phyloP scores from a whole-genome alignment of 192 early-diverging fungal genomes.

The Powellomyces hirtus region DNA sequence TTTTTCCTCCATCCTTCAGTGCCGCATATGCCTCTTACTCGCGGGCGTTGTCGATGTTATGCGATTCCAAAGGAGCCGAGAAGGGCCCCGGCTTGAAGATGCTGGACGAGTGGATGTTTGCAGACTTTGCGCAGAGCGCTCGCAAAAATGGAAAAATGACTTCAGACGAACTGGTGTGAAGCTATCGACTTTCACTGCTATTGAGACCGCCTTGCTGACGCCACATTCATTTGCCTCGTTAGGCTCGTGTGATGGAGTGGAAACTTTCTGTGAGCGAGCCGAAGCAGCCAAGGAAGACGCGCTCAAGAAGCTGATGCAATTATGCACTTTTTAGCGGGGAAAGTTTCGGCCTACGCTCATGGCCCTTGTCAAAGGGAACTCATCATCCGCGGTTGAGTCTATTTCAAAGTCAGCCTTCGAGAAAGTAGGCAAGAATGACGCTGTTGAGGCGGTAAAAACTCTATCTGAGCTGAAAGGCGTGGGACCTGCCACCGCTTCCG shows the following conservation, averaged over 20 bases:
- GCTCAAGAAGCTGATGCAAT: too few species aligned
- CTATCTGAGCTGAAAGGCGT: slow-evolving; percentile 15
- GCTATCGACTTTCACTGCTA: too few species aligned
- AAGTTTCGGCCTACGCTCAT: slow-evolving; percentile 16
- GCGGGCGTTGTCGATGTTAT: background rate
- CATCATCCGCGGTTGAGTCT: background rate
- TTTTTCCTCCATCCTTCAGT: background rate
- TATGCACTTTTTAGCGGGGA: background rate
- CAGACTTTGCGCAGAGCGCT: background rate
- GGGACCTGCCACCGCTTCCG: slow-evolving; percentile 21
- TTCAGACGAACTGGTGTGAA: background rate
- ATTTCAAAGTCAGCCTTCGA: slow-evolving; percentile 1
- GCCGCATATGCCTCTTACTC: background rate
- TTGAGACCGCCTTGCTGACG: too few species aligned
- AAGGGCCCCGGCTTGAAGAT: slow-evolving; percentile 6
- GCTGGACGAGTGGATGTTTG: slow-evolving; percentile 18
- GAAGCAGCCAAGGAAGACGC: too few species aligned
- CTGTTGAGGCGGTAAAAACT: slow-evolving; percentile 4
- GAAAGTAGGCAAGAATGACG: background rate
- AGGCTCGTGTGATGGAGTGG: slow-evolving; percentile 14
- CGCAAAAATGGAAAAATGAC: background rate
- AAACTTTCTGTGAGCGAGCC: slow-evolving; percentile 16
- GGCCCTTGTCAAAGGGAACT: slow-evolving; percentile 1
- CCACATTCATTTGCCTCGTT: too few species aligned
- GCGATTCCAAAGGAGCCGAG: slow-evolving; percentile 4